Evolutionary conservation across 1,284 basidiomycete species (phyloP), one percentile per base, ranked within the genome.

Genomic region (Microbotryomycetes sp.): DNA sequence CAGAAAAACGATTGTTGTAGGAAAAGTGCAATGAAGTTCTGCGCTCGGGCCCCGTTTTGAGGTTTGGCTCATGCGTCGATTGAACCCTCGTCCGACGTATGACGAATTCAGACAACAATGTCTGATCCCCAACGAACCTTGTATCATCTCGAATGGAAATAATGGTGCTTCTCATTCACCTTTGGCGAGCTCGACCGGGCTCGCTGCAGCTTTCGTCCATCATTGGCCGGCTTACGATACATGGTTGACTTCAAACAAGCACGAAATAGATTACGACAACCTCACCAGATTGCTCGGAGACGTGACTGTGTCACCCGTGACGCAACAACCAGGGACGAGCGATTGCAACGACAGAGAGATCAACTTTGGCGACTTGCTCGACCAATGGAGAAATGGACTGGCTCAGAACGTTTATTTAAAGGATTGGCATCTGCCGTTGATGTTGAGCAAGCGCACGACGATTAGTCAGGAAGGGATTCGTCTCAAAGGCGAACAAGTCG

Each of bases 21-120:
- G 28, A 24, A 52, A 5, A 21, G 1, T 11, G 15, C n/a, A 27
- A 15, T 6, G 28, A 13, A 23, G n/a, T 15, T 45, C n/a, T 2
- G 4, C 6, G 7, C 5, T 1, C 11, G 5, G n/a, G 21, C 26
- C 29, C 2, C 31, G 24, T 13, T 2, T 4, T 30, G 11, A n/a
- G 21, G 21, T 52, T 15, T 16, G 13, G 18, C 1, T 4, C 3
- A 15, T 9, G 3, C 26, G 4, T 3, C 5, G 28, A 4, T 6
- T 5, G 5, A 5, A 49, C 59, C 46, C 52, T 35, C 85, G 59
- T 28, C 24, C 49, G n/a, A 15, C 35, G 29, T 29, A 93, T 82
- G 21, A 91, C 85, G 4, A 83, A 83, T 6, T 82, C 78, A 81
- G 50, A 84, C 83, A 49, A 85, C 82, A 65, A 85, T 84, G 64